These are phyloP conservation scores for Rubia peregrina DNA, from an alignment of 305 asterid species.

Conservation along the genomic window DNA sequence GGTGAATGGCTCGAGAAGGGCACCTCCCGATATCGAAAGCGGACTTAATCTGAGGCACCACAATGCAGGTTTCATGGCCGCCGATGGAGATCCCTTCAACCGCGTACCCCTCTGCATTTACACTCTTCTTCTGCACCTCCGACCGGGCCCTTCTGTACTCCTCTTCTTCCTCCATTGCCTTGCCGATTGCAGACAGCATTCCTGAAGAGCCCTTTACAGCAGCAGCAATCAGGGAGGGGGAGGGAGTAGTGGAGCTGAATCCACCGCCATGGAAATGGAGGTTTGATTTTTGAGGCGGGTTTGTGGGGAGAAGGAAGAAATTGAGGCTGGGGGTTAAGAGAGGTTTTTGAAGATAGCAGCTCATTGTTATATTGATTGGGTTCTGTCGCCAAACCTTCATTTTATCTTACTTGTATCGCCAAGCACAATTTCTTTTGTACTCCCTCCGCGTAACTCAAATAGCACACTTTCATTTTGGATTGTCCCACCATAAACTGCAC, in stretches of 20 bases:
- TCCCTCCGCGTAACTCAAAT: too few relatives aligned
- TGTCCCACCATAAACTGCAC: too few relatives aligned
- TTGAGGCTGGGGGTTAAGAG: not conserved
- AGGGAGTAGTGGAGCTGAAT: not conserved
- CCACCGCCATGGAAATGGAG: not conserved
- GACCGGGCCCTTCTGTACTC: constrained; percentile 95
- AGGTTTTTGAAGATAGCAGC: constrained; percentile 10
- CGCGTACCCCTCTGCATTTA: constrained; percentile 62
- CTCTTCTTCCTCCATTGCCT: constrained; percentile 74
- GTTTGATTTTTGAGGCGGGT: not conserved
- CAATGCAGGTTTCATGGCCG: constrained; percentile 89
- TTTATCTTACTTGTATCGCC: too few relatives aligned
- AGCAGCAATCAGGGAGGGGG: constrained; percentile 12
- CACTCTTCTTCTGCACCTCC: constrained; percentile 60
- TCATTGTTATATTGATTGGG: not conserved
- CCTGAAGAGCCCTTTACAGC: constrained; percentile 36
- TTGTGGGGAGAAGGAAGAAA: not conserved
- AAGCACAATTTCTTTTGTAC: too few relatives aligned
- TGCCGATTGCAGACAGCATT: constrained; percentile 73
- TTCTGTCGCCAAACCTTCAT: not conserved
- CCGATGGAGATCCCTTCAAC: constrained; percentile 85
- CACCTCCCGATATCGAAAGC: constrained; percentile 98
- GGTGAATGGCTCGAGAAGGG: constrained; percentile 77
- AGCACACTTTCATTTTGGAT: too few relatives aligned
- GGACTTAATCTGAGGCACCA: constrained; percentile 74